Evolutionary conservation across 2,329 filamentous ascomycete genomes (phyloP).

Genomic region (Colletotrichum liriopes): DNA sequence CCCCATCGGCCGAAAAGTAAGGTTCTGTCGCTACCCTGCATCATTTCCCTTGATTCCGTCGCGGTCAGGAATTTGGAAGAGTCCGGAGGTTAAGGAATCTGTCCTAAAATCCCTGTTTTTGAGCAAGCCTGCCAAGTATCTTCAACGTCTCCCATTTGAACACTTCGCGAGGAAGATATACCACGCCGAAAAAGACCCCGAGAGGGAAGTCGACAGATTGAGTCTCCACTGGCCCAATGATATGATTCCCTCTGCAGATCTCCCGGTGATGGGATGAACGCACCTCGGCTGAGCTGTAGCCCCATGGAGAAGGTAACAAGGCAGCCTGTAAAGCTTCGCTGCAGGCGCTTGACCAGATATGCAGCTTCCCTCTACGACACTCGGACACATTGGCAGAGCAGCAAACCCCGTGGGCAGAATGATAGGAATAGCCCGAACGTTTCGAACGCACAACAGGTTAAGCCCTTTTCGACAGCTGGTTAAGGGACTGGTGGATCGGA

Average conservation of each 20-base stretch:
- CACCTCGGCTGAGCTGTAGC: slow-evolving; percentile 17
- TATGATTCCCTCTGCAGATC: not conserved
- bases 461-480: slow-evolving; percentile 38
- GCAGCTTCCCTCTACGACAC: not conserved
- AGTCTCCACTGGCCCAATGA: not conserved
- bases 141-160: not conserved
- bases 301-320: slow-evolving; percentile 33
- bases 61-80: not conserved
- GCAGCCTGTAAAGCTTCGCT: slow-evolving; percentile 4
- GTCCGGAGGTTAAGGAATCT: not conserved
- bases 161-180: not conserved
- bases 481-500: slow-evolving; percentile 24
- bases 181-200: not conserved
- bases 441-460: slow-evolving; percentile 10
- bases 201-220: not conserved
- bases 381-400: not conserved
- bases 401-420: slow-evolving; percentile 20
- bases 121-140: not conserved
- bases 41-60: not conserved
- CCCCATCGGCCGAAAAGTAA: too few relatives aligned
- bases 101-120: too few relatives aligned
- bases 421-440: slow-evolving; percentile 33
- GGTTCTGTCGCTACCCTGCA: too few relatives aligned
- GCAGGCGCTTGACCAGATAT: slow-evolving; percentile 12
- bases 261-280: slow-evolving; percentile 18